Evolutionary conservation across 495 filamentous ascomycete genomes (phyloP), one percentile per base, ranked within the genome.

Genomic region (Penicillium verhagenii): DNA sequence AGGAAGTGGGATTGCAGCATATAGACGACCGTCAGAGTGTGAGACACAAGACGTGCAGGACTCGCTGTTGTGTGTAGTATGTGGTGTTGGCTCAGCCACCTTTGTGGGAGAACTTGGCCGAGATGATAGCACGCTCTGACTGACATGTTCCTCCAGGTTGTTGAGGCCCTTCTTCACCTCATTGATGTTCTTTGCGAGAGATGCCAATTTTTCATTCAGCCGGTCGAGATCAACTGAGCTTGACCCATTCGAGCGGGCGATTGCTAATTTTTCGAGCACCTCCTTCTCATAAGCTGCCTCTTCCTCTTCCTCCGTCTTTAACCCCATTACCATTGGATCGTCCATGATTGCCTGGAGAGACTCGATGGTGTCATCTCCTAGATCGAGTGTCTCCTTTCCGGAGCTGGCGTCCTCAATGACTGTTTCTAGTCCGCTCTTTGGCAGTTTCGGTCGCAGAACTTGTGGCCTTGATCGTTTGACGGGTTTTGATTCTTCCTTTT

Each of bases 141-240:
- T 75, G 26, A 89, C 72, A 50, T 82, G 77, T 28, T 80, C 72
- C 69, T 88, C 86, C n/a, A 91, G 71, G 14, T 80, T 75, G 57
- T 83, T 77, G 29, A 91, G 82, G 2, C 86, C 86, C 46, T 80
- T 76, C 54, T 84, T 86, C 19, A 88, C 82, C 20, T 85, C 82
- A 2, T 79, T 78, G 54, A 92, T 88, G 52, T 83, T 83, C 3
- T 80, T 72, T 28, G 79, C 74, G 19, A 88, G 78, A 2, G 80
- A 84, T 45, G 78, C 71, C 10, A 88, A 67, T 5, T 82, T 80
- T 54, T 79, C 74, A 50, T 78, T 80, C 74, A 91, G 78, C 45
- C 80, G 74, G 29, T 78, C 72, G n/a, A 85, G 67, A 13, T 86
- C 75, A 37, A 81, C 79, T 9, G 63, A 71, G 37, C 83, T 72